These are phyloP conservation scores for Sherardia arvensis DNA, from an alignment of 257 asterid species.

Conservation along the genomic window DNA sequence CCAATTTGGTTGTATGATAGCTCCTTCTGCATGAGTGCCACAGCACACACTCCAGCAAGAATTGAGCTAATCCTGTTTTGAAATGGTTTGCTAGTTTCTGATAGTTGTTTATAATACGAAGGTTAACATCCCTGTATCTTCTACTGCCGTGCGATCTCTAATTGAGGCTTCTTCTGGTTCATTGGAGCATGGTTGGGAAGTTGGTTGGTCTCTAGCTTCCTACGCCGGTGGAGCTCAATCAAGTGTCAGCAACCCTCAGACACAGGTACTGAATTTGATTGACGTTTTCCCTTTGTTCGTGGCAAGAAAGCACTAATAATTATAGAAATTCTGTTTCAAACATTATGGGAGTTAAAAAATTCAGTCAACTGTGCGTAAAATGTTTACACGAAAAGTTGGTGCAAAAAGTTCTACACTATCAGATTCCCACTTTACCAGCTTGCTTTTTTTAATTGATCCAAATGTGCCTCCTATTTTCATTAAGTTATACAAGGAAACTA, in stretches of 20 bases:
- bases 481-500: background rate
- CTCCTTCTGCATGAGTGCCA: background rate
- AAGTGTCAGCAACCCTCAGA: constrained; percentile 25
- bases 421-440: background rate
- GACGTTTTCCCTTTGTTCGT: background rate
- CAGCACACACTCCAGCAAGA: background rate
- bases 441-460: background rate
- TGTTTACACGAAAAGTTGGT: background rate
- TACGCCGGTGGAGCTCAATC: constrained; percentile 56
- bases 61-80: background rate
- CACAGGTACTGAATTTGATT: constrained; percentile 35
- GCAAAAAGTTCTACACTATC: background rate
- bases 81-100: constrained; percentile 2
- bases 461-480: background rate
- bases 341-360: background rate
- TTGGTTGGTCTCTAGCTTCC: constrained; percentile 96
- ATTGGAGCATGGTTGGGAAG: constrained; percentile 80
- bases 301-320: background rate
- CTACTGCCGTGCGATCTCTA: constrained; percentile 75
- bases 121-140: constrained; percentile 72
- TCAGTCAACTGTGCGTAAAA: background rate
- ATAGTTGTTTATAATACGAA: constrained; percentile 32
- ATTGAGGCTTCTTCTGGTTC: constrained; percentile 84
- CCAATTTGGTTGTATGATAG: no score
- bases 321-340: background rate